Evolutionary conservation across 208 protist genomes (phyloP).

Genomic region (Leishmania aethiopica): DNA sequence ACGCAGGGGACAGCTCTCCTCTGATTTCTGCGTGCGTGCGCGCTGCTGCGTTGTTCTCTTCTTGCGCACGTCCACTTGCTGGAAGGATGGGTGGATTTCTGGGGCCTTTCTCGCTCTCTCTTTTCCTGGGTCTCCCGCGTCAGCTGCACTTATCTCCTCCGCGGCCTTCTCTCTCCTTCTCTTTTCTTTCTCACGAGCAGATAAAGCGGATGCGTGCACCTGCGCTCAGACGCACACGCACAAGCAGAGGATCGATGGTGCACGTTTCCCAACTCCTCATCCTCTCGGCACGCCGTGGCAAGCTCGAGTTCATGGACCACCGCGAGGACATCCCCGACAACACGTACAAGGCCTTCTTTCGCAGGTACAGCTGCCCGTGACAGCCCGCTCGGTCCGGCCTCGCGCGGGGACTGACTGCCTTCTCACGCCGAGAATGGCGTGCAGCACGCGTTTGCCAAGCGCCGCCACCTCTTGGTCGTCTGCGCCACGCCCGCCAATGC

Average conservation of each 20-base stretch:
- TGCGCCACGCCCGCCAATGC: constrained; percentile 76
- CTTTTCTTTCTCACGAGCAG: background rate
- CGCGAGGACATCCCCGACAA: constrained; percentile 60
- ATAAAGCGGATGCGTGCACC: background rate
- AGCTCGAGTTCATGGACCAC: constrained; percentile 86
- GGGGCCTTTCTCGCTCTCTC: constrained; percentile 12
- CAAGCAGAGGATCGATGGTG: constrained; percentile 13
- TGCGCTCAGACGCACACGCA: background rate
- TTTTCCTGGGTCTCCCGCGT: background rate
- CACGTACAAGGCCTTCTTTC: constrained; percentile 87
- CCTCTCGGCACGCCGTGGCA: constrained; percentile 82
- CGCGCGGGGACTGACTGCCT: constrained; percentile 59
- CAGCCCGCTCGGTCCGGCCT: constrained; percentile 38
- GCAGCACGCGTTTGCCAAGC: constrained; percentile 77
- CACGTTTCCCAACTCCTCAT: constrained; percentile 86
- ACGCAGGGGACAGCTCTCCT: background rate
- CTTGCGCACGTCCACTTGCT: background rate
- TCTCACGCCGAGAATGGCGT: constrained; percentile 78
- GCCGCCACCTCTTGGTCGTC: constrained; percentile 82
- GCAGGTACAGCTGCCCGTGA: constrained; percentile 74
- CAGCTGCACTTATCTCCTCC: background rate
- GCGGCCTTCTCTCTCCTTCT: background rate
- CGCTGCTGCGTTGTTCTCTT: background rate
- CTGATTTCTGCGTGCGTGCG: background rate
- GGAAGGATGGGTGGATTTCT: background rate